phyloP scores from a whole-genome alignment of 2,329 filamentous ascomycete species.

The Pseudogymnoascus sp. region DNA sequence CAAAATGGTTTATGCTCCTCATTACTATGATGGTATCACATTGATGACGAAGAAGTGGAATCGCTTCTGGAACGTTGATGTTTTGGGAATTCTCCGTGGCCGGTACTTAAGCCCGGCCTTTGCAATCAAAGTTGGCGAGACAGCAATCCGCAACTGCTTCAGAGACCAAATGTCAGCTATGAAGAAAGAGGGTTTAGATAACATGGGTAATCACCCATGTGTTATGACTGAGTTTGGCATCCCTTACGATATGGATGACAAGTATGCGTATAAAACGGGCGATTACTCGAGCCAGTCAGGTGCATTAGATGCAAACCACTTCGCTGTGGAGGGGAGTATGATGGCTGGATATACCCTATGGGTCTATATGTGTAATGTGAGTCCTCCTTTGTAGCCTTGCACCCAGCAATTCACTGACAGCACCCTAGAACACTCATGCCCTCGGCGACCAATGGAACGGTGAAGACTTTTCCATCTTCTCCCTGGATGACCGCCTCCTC shows the following conservation, averaged over 20 bases:
- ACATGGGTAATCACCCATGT: constrained; percentile 81
- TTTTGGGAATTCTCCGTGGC: constrained; percentile 83
- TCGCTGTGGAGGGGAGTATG: constrained; percentile 73
- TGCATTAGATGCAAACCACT: constrained; percentile 94
- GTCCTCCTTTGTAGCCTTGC: constrained; percentile 17
- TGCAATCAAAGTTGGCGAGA: constrained; percentile 86
- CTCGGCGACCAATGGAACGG: constrained; percentile 96
- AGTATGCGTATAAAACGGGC: constrained; percentile 89
- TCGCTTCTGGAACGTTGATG: constrained; percentile 91
- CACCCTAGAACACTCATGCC: constrained; percentile 65
- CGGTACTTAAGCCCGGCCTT: constrained; percentile 84
- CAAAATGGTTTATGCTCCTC: constrained; percentile 84
- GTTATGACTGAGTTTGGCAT: constrained; percentile 94
- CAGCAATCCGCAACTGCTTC: constrained; percentile 88
- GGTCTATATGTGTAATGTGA: constrained; percentile 69
- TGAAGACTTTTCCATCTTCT: constrained; percentile 88
- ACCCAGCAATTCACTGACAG: constrained; percentile 16
- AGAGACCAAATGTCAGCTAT: constrained; percentile 78
- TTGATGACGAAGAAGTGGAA: constrained; percentile 99
- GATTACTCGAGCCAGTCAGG: constrained; percentile 89
- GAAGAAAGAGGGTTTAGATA: constrained; percentile 75
- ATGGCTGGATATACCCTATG: constrained; percentile 84
- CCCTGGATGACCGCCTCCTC: constrained; percentile 65
- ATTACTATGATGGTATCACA: constrained; percentile 95
- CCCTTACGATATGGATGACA: constrained; percentile 97